These are phyloP conservation scores for Colletotrichum chrysophilum DNA, from an alignment of 2,329 filamentous ascomycete species.

Conservation along the genomic window DNA sequence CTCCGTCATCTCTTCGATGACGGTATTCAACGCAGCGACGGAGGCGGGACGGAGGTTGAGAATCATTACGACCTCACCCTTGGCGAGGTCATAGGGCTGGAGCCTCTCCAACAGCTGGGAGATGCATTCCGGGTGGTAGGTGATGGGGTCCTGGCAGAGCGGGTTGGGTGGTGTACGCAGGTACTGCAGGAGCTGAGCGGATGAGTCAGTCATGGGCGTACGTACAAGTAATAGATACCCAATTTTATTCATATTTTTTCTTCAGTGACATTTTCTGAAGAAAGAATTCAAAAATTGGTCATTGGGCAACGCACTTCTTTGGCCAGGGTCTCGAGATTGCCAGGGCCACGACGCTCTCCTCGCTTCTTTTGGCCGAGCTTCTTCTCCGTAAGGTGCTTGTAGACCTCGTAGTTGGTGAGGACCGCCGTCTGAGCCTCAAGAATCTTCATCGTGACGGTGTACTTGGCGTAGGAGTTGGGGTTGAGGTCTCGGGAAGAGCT, in stretches of 20 bases:
- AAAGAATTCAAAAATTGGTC: not conserved
- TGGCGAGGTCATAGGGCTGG: constrained; percentile 64
- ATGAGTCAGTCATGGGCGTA: constrained; percentile 19
- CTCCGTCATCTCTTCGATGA: constrained; percentile 69
- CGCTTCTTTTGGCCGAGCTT: constrained; percentile 46
- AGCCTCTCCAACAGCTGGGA: constrained; percentile 59
- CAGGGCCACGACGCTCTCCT: constrained; percentile 50
- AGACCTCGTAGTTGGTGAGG: constrained; percentile 77
- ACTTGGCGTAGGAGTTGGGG: not conserved
- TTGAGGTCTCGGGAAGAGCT: not conserved
- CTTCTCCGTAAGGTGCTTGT: constrained; percentile 66
- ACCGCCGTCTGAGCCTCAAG: constrained; percentile 73
- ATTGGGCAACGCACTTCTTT: constrained; percentile 59
- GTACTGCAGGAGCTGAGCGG: constrained; percentile 63
- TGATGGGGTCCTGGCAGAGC: constrained; percentile 57
- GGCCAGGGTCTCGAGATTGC: constrained; percentile 65
- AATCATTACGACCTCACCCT: constrained; percentile 73
- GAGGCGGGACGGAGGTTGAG: constrained; percentile 68
- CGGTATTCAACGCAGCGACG: constrained; percentile 62
- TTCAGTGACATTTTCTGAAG: not conserved
- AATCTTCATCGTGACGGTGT: constrained; percentile 63
- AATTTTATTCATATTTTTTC: not conserved
- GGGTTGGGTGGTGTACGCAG: constrained; percentile 60
- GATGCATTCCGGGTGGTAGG: constrained; percentile 60
- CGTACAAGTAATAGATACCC: constrained; percentile 7